These are phyloP conservation scores for Aphanocladium album DNA, from an alignment of 2,329 filamentous ascomycete genomes.

Conservation along the genomic window DNA sequence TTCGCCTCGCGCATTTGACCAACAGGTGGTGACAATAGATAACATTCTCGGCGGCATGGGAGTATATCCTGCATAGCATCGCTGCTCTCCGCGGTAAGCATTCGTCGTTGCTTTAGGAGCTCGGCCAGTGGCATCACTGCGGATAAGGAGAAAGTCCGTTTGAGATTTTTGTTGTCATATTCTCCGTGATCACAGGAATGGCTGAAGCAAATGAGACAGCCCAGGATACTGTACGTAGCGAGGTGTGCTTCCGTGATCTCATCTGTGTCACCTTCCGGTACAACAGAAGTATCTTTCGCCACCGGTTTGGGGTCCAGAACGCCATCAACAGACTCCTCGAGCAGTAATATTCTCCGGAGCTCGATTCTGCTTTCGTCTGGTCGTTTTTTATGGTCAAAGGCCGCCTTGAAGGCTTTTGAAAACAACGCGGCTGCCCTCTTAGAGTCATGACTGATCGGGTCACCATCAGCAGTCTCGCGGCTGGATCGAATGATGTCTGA, in stretches of 20 bases:
- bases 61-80: neutral
- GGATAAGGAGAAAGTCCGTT: constrained; percentile 47
- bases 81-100: neutral
- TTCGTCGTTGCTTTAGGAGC: neutral
- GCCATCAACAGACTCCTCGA: constrained; percentile 50
- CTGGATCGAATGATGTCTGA: constrained; percentile 45
- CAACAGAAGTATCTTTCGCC: constrained; percentile 38
- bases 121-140: constrained; percentile 4
- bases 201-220: constrained; percentile 55
- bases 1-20: neutral
- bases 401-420: constrained; percentile 51
- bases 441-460: constrained; percentile 34
- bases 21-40: neutral
- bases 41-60: constrained; percentile 3
- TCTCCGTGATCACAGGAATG: constrained; percentile 59
- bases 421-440: constrained; percentile 44
- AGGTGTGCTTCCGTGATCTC: constrained; percentile 43
- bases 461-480: constrained; percentile 34
- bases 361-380: constrained; percentile 35
- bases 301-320: constrained; percentile 50
- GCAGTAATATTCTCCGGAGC: constrained; percentile 47
- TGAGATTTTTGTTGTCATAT: constrained; percentile 48
- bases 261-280: constrained; percentile 31
- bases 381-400: constrained; percentile 40
- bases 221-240: constrained; percentile 50